Conservation (phyloP, 2,329 filamentous ascomycete species). For the Aspergillus spinulosporus region DNA sequence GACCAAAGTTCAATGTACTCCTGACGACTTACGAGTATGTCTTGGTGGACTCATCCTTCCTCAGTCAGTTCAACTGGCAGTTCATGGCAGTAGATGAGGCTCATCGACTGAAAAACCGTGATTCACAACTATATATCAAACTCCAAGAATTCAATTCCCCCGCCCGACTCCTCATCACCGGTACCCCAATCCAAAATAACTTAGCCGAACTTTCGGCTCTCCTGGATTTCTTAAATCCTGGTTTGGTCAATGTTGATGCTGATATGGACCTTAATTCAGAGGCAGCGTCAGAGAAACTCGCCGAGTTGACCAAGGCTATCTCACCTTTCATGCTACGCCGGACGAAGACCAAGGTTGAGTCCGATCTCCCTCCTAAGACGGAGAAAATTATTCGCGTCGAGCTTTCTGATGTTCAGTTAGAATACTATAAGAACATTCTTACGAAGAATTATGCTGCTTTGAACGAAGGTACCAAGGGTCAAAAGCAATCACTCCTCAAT, state of each 20-base stretch:
- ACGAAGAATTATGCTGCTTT: conserved; percentile 94
- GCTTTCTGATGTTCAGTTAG: conserved; percentile 90
- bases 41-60: conserved; percentile 76
- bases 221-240: conserved; percentile 97
- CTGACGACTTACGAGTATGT: conserved; percentile 98
- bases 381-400: conserved; percentile 99
- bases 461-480: conserved; percentile 83
- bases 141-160: conserved; percentile 84
- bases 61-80: conserved; percentile 94
- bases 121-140: conserved; percentile 87
- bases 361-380: conserved; percentile 91
- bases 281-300: conserved; percentile 82
- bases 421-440: conserved; percentile 98
- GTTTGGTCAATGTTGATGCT: conserved; percentile 84
- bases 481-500: conserved; percentile 93
- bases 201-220: conserved; percentile 87
- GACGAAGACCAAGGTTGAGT: conserved; percentile 96
- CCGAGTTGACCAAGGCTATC: conserved; percentile 80
- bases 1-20: conserved; percentile 95
- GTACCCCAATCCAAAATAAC: conserved; percentile 96
- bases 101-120: conserved; percentile 92
- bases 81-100: conserved; percentile 95
- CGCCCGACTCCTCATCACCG: conserved; percentile 88
- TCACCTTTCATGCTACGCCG: conserved; percentile 92
- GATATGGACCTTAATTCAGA: conserved; percentile 81